Evolutionary conservation across 148 eudicot species (phyloP).

Genomic region (Limonium bicolor): DNA sequence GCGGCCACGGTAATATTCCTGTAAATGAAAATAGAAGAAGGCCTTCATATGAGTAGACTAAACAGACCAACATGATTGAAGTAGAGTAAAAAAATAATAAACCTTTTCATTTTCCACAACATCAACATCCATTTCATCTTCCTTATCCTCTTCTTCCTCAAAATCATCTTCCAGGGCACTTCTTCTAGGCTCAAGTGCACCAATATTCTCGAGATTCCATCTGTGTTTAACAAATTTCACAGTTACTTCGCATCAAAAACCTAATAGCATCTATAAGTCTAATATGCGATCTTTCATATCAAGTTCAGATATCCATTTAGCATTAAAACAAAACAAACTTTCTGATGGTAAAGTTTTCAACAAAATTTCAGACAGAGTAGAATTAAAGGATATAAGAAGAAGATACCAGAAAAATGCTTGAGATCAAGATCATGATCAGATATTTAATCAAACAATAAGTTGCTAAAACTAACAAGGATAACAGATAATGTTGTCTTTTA

Average conservation of each 20-base stretch:
- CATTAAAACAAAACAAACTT: too few species aligned
- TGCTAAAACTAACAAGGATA: too few species aligned
- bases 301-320: too few species aligned
- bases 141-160: slow-evolving; percentile 94
- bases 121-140: slow-evolving; percentile 72
- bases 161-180: slow-evolving; percentile 94
- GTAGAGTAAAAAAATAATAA: background rate
- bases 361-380: too few species aligned
- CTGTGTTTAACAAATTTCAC: slow-evolving; percentile 12
- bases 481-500: too few species aligned
- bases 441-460: too few species aligned
- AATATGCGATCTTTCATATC: too few species aligned
- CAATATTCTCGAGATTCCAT: slow-evolving; percentile 68
- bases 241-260: background rate
- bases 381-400: too few species aligned
- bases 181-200: slow-evolving; percentile 65
- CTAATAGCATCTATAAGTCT: too few species aligned
- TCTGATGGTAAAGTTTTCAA: too few species aligned
- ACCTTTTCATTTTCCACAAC: slow-evolving; percentile 68
- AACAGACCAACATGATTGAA: background rate
- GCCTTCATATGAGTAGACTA: background rate
- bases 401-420: too few species aligned
- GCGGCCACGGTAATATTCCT: slow-evolving; percentile 73
- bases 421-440: too few species aligned
- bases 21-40: slow-evolving; percentile 8